Evolutionary conservation across 345 rosid genomes (phyloP), one percentile per base, ranked within the genome.

Genomic region (Aquilaria sinensis): DNA sequence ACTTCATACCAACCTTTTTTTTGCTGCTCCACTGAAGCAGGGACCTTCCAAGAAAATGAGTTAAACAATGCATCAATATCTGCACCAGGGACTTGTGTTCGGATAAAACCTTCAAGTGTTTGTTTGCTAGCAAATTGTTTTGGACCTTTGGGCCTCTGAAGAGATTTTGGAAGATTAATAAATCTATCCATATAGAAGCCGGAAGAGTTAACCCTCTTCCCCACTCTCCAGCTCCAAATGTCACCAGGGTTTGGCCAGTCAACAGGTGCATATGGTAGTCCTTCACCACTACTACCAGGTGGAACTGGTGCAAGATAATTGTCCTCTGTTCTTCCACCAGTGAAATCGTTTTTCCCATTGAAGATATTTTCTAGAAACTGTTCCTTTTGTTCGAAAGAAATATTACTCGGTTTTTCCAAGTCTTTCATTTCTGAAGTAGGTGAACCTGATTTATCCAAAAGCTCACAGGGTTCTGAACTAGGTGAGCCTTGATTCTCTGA

Each of bases 181-280:
- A 66, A 86, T 63, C 97, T 70, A 61, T 93, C 98, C 11, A 47
- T 54, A 59, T 70, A 81, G 61, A 78, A 57, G 14, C 97, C 97
- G 6, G 70, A 48, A 54, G 0, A 11, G 48, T 50, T 65, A 52
- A 74, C 78, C 79, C 97, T 81, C 73, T 30, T 88, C 65, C 98
- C 98, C 57, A 90, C 98, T 64, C 71, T 83, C 98, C 98, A 93
- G 49, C 63, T 62, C 97, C 98, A 93, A 46, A 66, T 77, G 71
- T 93, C 97, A 12, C 97, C 97, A 0, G 88, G 79, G 55, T 82
- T 82, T 1, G 97, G 97, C 62, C 83, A 88, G 76, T 93, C 68
- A 0, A 69, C 70, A 46, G 97, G 97, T 10, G 98, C 98, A 83
- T 76, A 93, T 5, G 98, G 96, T 61, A 88, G 77, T 59, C 96